Evolutionary conservation across 148 eudicot species (phyloP).

Genomic region (Camellia granthamiana): DNA sequence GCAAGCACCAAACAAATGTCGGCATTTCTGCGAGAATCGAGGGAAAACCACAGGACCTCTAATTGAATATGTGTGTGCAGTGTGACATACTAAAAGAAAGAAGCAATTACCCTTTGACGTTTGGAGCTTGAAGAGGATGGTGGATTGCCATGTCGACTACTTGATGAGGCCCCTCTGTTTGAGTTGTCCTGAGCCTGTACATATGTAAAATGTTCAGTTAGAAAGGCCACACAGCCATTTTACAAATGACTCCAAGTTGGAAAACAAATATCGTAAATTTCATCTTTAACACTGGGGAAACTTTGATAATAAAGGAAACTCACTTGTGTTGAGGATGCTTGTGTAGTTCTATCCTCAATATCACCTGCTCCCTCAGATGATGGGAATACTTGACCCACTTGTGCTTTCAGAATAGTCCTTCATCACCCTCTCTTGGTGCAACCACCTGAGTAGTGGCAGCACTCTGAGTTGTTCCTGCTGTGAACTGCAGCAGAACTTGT

Average conservation of each 20-base stretch:
- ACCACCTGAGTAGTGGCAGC: conserved; percentile 21
- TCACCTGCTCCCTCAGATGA: conserved; percentile 4
- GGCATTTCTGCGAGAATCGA: neutral
- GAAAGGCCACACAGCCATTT: neutral
- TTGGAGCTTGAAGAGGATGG: conserved; percentile 32
- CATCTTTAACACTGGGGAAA: neutral
- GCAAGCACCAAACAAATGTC: neutral
- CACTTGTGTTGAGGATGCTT: conserved; percentile 23
- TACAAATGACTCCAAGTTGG: neutral
- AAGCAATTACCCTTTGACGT: conserved; percentile 42
- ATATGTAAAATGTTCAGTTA: neutral
- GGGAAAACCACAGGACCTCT: neutral
- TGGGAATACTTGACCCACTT: conserved; percentile 16
- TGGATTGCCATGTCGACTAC: conserved; percentile 21
- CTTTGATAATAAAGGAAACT: neutral
- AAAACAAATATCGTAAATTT: neutral
- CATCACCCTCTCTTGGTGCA: conserved; percentile 27
- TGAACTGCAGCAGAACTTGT: conserved; percentile 12
- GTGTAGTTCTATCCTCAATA: conserved; percentile 18
- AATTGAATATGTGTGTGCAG: too few relatives aligned
- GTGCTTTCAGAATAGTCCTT: conserved; percentile 38
- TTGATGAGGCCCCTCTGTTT: conserved; percentile 21
- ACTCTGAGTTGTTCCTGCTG: conserved; percentile 17
- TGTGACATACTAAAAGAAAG: neutral
- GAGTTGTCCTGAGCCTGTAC: conserved; percentile 34